Base-by-base conservation (phyloP, 805 yeast genomes). In the Wickerhamiella sorbophila region DNA sequence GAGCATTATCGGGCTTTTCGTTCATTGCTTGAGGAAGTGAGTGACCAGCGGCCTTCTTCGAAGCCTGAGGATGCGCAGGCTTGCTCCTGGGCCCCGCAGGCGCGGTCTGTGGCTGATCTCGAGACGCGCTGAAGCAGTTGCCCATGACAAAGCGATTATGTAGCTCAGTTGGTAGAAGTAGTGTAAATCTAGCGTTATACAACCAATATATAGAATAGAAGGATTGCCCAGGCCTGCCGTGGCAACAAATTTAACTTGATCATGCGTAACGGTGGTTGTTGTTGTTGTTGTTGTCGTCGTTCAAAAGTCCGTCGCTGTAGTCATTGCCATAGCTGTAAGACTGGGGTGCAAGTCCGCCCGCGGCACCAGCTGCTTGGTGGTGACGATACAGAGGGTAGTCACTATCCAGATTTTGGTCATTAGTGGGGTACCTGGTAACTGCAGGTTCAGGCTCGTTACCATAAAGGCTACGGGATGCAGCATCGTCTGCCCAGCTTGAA, bases 81-180 rank as follows among this genome's bases (percentile, higher is more conserved):
- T n/a, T n/a, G n/a, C n/a, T n/a, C n/a, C n/a, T n/a, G n/a, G n/a
- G n/a, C n/a, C n/a, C n/a, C 29, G 29, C 29, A 8, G 29, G 12
- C 6, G 29, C 29, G 12, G 29, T 8, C 9, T 20, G n/a, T 15
- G 36, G 22, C 22, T 14, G 22, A 6, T 33, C 19, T n/a, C 19
- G 15, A 12, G 36, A 33, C n/a, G 17, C 19, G 19, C 36, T 33
- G 22, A 33, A 33, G 17, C 36, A 33, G 36, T 19, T 33, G 20
- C 36, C 36, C 36, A 33, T 33, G 20, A 33, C 36, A 33, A 33
- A 33, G 21, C 8, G 9, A n/a, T n/a, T n/a, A n/a, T n/a, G n/a
- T n/a, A n/a, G n/a, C n/a, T n/a, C n/a, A n/a, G n/a, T n/a, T n/a
- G n/a, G n/a, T n/a, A n/a, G n/a, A n/a, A n/a, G n/a, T n/a, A n/a